Evolutionary conservation across 306 rosid species (phyloP), one percentile per base, ranked within the genome.

Genomic region (Begonia fuchsioides): DNA sequence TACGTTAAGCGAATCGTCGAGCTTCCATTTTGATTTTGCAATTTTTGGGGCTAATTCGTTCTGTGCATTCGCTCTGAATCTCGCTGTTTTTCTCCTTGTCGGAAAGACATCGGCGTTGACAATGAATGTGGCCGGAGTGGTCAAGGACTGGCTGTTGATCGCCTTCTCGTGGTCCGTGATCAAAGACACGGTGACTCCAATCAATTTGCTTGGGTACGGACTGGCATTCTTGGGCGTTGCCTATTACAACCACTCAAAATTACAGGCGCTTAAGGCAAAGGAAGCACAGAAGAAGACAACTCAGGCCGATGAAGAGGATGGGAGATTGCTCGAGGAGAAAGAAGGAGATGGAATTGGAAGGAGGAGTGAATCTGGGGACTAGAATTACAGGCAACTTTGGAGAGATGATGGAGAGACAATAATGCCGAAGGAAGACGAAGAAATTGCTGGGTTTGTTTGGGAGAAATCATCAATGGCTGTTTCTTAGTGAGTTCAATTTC

Each of bases 81-180:
- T 86, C 0, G 96, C 96, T 0, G 96, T 86, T 9, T 86, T 86
- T 41, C 68, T 86, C 13, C 83, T 86, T 0, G 96, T 86, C 0
- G 96, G 96, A 11, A 86, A 86, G 56, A 86, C 96, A 1, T 82
- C 94, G 2, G 96, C 96, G 8, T 32, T 86, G 70, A 86, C 96
- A 0, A 86, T 86, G 96, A 86, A 86, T 55, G 96, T 82, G 17
- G 96, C 96, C 8, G 96, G 96, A 2, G 94, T 86, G 2, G 94
- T 86, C 0, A 86, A 86, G 60, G 96, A 86, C 39, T 86, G 96
- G 96, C 56, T 86, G 10, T 38, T 86, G 58, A 86, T 86, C 12
- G 96, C 90, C 0, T 86, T 82, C 54, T 86, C 96, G 0, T 86
- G 96, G 96, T 79, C 93, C 1, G 94, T 86, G 4, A 86, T 86